Percentiles rank a stretch among this genome's conserved stretches.
These are phyloP conservation scores for Coccinonectria pachysandricola DNA, from an alignment of 2,329 filamentous ascomycete species.

Conservation along the genomic window DNA sequence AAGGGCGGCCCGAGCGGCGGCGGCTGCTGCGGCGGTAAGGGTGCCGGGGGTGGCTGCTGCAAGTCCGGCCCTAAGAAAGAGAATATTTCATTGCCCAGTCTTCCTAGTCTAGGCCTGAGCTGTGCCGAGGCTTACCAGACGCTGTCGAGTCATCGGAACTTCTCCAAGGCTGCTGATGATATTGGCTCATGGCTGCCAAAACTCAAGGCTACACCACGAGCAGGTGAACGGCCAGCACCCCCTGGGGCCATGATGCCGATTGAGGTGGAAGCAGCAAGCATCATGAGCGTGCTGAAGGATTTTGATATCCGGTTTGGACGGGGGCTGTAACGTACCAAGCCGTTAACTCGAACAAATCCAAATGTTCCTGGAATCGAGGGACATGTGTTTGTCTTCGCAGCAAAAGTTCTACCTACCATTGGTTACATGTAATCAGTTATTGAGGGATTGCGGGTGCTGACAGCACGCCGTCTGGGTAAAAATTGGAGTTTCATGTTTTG, in stretches of 20 bases:
- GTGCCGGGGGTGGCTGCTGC: conserved; percentile 54
- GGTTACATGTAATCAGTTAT: too few relatives aligned
- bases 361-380: too few relatives aligned
- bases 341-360: background rate
- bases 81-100: conserved; percentile 26
- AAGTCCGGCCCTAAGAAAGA: conserved; percentile 29
- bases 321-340: conserved; percentile 20
- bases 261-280: conserved; percentile 73
- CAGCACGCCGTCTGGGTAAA: conserved; percentile 12
- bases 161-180: conserved; percentile 62
- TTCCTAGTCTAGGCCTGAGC: conserved; percentile 49
- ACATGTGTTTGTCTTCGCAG: too few relatives aligned
- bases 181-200: conserved; percentile 67
- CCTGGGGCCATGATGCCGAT: conserved; percentile 45
- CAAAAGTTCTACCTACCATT: too few relatives aligned
- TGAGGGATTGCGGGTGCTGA: too few relatives aligned
- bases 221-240: conserved; percentile 17
- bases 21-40: conserved; percentile 56
- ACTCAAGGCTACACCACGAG: conserved; percentile 48
- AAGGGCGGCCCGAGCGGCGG: conserved; percentile 25
- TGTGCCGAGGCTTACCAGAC: conserved; percentile 74
- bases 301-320: conserved; percentile 65
- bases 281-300: conserved; percentile 75
- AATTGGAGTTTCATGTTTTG: too few relatives aligned
- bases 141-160: conserved; percentile 65